A percentile compares a stretch with the other conserved stretches of the same genome.
These are phyloP conservation scores for Penicillium sp. DNA, from an alignment of 2,329 filamentous ascomycete genomes.

Conservation along the genomic window DNA sequence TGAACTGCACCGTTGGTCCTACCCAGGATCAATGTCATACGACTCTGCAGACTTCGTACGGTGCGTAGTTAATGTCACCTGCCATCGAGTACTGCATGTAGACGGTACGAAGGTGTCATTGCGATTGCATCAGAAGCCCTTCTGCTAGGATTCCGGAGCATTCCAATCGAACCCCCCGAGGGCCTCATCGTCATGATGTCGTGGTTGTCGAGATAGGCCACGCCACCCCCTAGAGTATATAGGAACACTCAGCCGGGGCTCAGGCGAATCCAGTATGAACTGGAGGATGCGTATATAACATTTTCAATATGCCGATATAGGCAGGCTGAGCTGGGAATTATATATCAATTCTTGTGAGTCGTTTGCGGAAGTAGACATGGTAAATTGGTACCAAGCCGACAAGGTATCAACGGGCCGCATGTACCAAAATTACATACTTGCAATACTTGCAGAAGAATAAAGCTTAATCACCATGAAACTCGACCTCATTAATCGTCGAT, in stretches of 20 bases:
- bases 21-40: not conserved
- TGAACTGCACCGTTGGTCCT: not conserved
- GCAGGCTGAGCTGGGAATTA: not conserved
- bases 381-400: not conserved
- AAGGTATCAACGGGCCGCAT: not conserved
- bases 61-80: not conserved
- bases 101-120: not conserved
- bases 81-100: no score
- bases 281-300: no score
- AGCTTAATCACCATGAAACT: no score
- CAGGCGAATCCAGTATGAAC: not conserved
- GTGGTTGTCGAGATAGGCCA: not conserved
- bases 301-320: no score
- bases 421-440: no score
- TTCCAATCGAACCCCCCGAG: not conserved
- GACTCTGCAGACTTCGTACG: not conserved
- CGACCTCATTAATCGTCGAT: no score
- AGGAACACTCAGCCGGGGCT: not conserved
- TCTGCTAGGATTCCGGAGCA: not conserved
- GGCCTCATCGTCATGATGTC: constrained; percentile 13
- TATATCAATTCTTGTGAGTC: not conserved
- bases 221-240: not conserved
- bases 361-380: not conserved
- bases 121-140: not conserved
- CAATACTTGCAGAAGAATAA: no score